These are phyloP conservation scores for Fusarium sp. DNA, from an alignment of 2,329 filamentous ascomycete genomes.

Conservation along the genomic window DNA sequence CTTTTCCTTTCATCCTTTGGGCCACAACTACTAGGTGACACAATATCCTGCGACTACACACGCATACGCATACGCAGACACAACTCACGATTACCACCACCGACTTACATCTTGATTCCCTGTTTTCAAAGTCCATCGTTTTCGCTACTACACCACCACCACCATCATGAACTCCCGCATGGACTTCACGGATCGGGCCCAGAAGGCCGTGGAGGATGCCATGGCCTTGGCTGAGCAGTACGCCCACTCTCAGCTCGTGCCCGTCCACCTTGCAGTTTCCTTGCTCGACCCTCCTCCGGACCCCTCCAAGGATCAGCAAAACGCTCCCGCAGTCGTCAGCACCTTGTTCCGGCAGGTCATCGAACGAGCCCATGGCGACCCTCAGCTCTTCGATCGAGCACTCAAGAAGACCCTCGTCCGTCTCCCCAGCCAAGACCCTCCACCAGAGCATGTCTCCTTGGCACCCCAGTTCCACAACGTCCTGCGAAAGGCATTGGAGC, in stretches of 20 bases:
- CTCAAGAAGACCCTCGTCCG: slow-evolving; percentile 94
- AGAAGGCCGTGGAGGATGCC: slow-evolving; percentile 89
- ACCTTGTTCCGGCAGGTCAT: slow-evolving; percentile 96
- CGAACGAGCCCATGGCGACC: slow-evolving; percentile 92
- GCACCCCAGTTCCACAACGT: slow-evolving; percentile 86
- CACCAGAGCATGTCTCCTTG: slow-evolving; percentile 87
- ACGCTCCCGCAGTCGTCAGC: slow-evolving; percentile 72
- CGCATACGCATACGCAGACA: background rate
- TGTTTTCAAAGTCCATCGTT: slow-evolving; percentile 10
- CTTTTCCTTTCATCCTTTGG: slow-evolving; percentile 24
- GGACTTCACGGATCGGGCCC: slow-evolving; percentile 94
- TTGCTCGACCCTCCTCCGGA: slow-evolving; percentile 82
- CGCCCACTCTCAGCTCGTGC: slow-evolving; percentile 89
- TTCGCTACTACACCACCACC: slow-evolving; percentile 24
- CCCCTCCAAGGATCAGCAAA: slow-evolving; percentile 85
- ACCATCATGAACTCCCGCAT: slow-evolving; percentile 81
- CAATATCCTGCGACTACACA: slow-evolving; percentile 1
- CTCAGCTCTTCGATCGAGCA: slow-evolving; percentile 86
- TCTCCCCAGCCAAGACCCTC: slow-evolving; percentile 92
- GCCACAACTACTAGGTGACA: slow-evolving; percentile 16
- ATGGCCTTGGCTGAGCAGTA: slow-evolving; percentile 91
- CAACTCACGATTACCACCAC: background rate
- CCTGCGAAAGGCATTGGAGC: slow-evolving; percentile 84
- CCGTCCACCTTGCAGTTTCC: slow-evolving; percentile 88
- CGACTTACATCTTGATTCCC: slow-evolving; percentile 11